Percentiles rank a stretch among this genome's conserved stretches.
phyloP scores from a whole-genome alignment of 768 basidiomycete species.

The Hypsizygus marmoreus region DNA sequence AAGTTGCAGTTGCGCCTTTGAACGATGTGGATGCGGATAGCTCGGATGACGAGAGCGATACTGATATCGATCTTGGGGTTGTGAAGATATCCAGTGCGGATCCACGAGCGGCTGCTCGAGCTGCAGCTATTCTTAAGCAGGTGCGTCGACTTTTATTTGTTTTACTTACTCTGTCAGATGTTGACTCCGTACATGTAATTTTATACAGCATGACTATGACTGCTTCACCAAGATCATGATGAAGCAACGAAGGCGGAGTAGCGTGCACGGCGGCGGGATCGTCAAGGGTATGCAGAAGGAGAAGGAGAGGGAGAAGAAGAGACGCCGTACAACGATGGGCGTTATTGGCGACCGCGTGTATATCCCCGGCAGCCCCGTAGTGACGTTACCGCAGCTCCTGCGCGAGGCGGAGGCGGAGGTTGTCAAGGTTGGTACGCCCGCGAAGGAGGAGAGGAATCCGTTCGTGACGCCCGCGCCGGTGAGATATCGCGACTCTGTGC shows the following conservation, averaged over 20 bases:
- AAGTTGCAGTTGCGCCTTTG: not conserved
- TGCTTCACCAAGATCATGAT: constrained; percentile 60
- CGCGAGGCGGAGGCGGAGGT: constrained; percentile 60
- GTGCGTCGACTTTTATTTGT: constrained; percentile 41
- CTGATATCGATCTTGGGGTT: constrained; percentile 52
- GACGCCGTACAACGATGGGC: constrained; percentile 34
- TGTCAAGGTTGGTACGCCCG: constrained; percentile 15
- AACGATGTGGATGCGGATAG: constrained; percentile 22
- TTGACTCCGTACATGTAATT: constrained; percentile 1
- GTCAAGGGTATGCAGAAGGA: constrained; percentile 22
- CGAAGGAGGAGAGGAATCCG: constrained; percentile 22
- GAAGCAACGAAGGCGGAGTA: constrained; percentile 31
- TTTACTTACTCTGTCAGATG: not conserved
- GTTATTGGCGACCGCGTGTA: constrained; percentile 54
- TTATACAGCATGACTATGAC: constrained; percentile 79
- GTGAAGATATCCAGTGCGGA: constrained; percentile 86
- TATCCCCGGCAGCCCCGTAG: constrained; percentile 54
- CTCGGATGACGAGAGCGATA: constrained; percentile 37
- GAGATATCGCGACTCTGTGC: not conserved
- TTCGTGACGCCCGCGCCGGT: constrained; percentile 28
- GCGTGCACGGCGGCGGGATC: constrained; percentile 31
- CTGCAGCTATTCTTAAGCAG: constrained; percentile 91
- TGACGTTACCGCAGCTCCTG: constrained; percentile 58
- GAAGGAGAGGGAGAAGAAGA: constrained; percentile 15
- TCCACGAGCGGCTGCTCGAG: constrained; percentile 84